Conservation (phyloP, 805 yeast genomes). For the Saturnispora hagleri region DNA sequence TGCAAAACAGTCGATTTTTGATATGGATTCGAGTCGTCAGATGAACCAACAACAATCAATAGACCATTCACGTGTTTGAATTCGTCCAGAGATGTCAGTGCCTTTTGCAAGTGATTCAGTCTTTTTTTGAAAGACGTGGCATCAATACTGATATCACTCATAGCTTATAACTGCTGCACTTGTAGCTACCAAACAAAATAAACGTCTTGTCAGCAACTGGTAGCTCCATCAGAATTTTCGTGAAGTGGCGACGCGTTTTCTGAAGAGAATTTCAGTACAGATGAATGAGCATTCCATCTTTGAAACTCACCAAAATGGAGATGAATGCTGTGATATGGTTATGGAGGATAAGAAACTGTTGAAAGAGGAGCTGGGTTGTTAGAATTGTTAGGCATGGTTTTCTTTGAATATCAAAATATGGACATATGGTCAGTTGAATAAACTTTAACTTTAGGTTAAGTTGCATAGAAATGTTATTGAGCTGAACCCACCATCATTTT, state of each 20-base stretch:
- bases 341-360: not conserved
- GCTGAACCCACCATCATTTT: no score
- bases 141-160: conserved; percentile 56
- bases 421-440: no score
- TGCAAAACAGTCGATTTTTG: conserved; percentile 81
- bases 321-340: not conserved
- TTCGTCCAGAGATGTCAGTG: conserved; percentile 21
- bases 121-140: conserved; percentile 43
- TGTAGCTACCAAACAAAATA: not conserved
- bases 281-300: not conserved
- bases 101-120: conserved; percentile 34
- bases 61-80: conserved; percentile 41
- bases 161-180: conserved; percentile 14
- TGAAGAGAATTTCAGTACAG: not conserved
- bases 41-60: conserved; percentile 70
- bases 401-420: no score
- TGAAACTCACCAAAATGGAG: not conserved
- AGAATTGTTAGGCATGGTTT: no score
- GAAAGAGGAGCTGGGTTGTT: no score
- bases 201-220: not conserved
- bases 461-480: no score
- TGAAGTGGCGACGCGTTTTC: not conserved
- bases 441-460: no score
- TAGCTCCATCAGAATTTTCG: not conserved
- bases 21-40: conserved; percentile 83